Base-by-base conservation (phyloP, 176 grass and related monocot species). In the Avena insularis region DNA sequence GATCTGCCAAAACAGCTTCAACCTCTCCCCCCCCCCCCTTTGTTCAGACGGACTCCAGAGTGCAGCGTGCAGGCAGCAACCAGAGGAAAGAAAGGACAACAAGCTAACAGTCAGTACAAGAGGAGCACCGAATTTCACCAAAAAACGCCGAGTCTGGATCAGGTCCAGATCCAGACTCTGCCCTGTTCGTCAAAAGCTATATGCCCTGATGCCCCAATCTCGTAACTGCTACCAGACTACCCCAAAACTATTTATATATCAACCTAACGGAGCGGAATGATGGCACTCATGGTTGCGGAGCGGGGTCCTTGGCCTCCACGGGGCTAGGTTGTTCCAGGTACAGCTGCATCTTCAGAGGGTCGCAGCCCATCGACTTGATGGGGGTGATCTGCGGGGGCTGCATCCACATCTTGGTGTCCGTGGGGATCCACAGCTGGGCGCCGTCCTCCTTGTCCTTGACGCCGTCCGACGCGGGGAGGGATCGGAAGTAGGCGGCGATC, bases 321-420 rank as follows among this genome's bases (percentile, higher is more conserved):
- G 40, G 45, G 79, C 83, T 91, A 69, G 94, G 97, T 53, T 98
- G 97, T 47, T 96, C 97, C 71, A 98, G 46, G 70, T 94, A 98
- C 64, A 98, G 94, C 82, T 96, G 97, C 81, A 98, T 88, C 53
- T 90, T 94, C 78, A 98, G 46, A 82, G 97, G 97, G 12, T 96
- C 87, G 3, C 88, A 92, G 69, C 86, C 92, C 87, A 98, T 91
- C 10, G 93, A 98, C 88, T 98, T 96, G 78, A 98, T 88, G 2
- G 97, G 97, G 54, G 85, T 96, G 87, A 98, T 94, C 47, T 86
- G 87, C 0, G 90, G 88, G 66, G 90, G 82, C 47, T 93, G 97
- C 97, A 93, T 91, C 92, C 94, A 98, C 48, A 79, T 67, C 71
- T 96, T 94, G 9, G 92, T 96, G 84, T 98, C 97, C 1, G 92